Evolutionary conservation across 352 stramenopile species (phyloP).

Genomic region (Pythium insidiosum): DNA sequence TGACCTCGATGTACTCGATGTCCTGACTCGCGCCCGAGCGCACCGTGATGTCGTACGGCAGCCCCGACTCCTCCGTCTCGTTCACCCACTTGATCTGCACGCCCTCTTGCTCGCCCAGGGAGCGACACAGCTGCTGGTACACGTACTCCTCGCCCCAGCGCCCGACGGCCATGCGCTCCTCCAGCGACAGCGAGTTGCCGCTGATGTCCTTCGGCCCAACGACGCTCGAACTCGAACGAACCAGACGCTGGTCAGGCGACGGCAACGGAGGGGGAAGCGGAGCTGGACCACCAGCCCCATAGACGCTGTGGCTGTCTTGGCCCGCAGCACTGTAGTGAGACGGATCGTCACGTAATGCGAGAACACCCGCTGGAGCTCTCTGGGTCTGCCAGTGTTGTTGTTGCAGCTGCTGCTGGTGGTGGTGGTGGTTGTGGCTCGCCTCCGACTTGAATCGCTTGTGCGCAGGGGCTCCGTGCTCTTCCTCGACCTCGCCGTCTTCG

Average conservation of each 20-base stretch:
- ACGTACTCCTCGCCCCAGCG: slow-evolving; percentile 81
- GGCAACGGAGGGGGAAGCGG: background rate
- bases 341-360: no score
- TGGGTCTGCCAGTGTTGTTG: no score
- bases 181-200: slow-evolving; percentile 12
- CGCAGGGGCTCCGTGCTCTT: background rate
- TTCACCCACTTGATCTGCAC: slow-evolving; percentile 68
- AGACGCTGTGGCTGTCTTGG: no score
- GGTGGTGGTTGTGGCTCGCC: no score
- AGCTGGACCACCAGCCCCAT: no score
- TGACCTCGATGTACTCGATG: slow-evolving; percentile 82
- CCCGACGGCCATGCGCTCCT: slow-evolving; percentile 70
- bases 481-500: background rate
- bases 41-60: slow-evolving; percentile 76
- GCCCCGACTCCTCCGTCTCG: slow-evolving; percentile 64
- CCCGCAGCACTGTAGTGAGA: background rate
- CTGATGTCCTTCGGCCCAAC: background rate
- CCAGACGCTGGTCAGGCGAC: background rate
- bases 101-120: slow-evolving; percentile 24
- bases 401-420: background rate
- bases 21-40: slow-evolving; percentile 24
- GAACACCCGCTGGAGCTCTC: no score
- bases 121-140: slow-evolving; percentile 53
- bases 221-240: no score
- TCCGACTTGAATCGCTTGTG: background rate